Percentiles rank a stretch among this genome's conserved stretches.
phyloP scores from a whole-genome alignment of 495 filamentous ascomycete genomes.

The Tuber borchii region DNA sequence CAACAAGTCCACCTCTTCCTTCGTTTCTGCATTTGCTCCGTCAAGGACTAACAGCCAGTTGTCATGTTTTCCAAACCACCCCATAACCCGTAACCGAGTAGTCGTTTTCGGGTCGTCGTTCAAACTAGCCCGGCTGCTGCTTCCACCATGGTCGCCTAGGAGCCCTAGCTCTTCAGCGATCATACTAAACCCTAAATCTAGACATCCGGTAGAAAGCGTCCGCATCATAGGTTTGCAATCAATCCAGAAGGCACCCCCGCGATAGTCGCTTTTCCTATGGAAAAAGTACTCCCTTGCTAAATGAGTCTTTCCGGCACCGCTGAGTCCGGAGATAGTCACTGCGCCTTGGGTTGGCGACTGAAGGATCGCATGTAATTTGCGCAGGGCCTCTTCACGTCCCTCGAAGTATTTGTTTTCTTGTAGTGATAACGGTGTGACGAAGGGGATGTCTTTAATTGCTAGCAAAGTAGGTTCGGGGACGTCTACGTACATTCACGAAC shows the following conservation, averaged over 20 bases:
- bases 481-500: slow-evolving; percentile 2
- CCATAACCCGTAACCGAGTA: slow-evolving; percentile 42
- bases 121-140: neutral
- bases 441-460: slow-evolving; percentile 46
- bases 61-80: slow-evolving; percentile 63
- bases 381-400: slow-evolving; percentile 64
- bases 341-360: slow-evolving; percentile 59
- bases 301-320: slow-evolving; percentile 77
- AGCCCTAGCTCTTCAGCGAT: slow-evolving; percentile 63
- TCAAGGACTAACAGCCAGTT: slow-evolving; percentile 74
- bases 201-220: slow-evolving; percentile 32
- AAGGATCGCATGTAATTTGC: slow-evolving; percentile 61
- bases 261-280: slow-evolving; percentile 57
- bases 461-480: neutral
- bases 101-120: slow-evolving; percentile 21
- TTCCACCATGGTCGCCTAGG: slow-evolving; percentile 13
- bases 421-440: slow-evolving; percentile 68
- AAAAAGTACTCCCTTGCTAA: slow-evolving; percentile 77
- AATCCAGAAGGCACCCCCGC: slow-evolving; percentile 76
- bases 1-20: slow-evolving; percentile 54
- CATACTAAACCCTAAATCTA: slow-evolving; percentile 65
- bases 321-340: slow-evolving; percentile 64
- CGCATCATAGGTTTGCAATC: slow-evolving; percentile 60
- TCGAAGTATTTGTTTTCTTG: slow-evolving; percentile 72
- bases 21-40: slow-evolving; percentile 60